Base-by-base conservation (phyloP, 148 eudicot genomes). In the Pharnaceum exiguum region DNA sequence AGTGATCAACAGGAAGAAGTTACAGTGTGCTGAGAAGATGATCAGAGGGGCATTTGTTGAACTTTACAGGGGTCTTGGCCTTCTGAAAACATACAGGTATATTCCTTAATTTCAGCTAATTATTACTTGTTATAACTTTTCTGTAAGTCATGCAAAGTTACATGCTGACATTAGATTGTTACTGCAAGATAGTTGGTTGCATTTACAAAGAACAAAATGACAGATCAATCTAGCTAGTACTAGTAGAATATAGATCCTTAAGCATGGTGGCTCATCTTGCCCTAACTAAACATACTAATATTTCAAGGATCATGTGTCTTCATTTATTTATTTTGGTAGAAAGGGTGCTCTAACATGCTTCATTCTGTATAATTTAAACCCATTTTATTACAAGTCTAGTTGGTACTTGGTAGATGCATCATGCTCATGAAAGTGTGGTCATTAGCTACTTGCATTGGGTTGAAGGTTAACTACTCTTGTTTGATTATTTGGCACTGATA, bases 21-120 rank as follows among this genome's bases (percentile, higher is more conserved):
- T 85, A 7, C 99, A 85, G 48, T 75, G 84, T 63, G 96, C 96
- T 13, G 96, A 93, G 46, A 93, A 93, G 65, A 93, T 78, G 95
- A 83, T 93, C 47, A 72, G 99, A 66, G 88, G 88, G 15, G 99
- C 99, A 3, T 81, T 82, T 71, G 89, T 93, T 26, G 99, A 93
- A 71, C 85, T 93, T 21, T 85, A 93, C 35, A 76, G 86, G 58
- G 99, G 99, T 23, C 91, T 93, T 46, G 95, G 91, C 44, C 76
- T 93, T 31, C 59, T 93, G 0, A 88, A 82, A 63, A 93, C 96
- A 32, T 93, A 88, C 72, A 81, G 99, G 99, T 93, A 66, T 17
- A 18, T 13, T 30, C n/a, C n/a, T n/a, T n/a, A n/a, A n/a, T n/a
- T n/a, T n/a, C n/a, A n/a, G n/a, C n/a, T n/a, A 7, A 11, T 5